Base-by-base conservation (phyloP, 352 stramenopile genomes). In the Globisporangium abappressorium region DNA sequence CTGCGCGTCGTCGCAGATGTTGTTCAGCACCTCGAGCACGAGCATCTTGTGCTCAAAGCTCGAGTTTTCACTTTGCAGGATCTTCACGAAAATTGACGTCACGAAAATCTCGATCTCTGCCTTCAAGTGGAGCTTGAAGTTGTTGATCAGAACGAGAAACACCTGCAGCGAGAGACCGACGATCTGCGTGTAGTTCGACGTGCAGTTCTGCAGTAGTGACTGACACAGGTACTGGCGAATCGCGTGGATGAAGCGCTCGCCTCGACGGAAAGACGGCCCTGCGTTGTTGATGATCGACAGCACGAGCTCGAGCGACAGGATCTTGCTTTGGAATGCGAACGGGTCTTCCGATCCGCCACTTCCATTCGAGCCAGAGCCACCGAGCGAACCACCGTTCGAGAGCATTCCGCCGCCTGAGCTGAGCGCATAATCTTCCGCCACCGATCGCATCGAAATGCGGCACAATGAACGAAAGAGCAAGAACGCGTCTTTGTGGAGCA, bases 71-170 rank as follows among this genome's bases (percentile, higher is more conserved):
- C 92, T 99, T 68, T 99, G 95, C 18, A 99, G 71, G 43, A 99
- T 92, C 0, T 90, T 84, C 15, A 99, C 75, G 78, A 99, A 99
- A 66, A 99, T 98, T 61, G 98, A 99, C 4, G 95, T 97, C 36
- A 99, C 94, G 73, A 99, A 99, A 14, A 99, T 97, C 73, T 99
- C 97, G 70, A 99, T 97, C 78, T 99, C 97, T 28, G 91, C 85
- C 74, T 99, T 99, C 2, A 99, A 79, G 75, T 99, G 91, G 0
- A 80, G 85, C 77, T 98, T 98, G 66, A 98, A 97, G 53, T 96
- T 87, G 43, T 90, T 84, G 67, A 99, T 89, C 49, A 99, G 80
- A 54, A 98, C 76, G 14, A 99, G 78, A 74, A 99, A 99, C 41
- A 99, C 97, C 69, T 98, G 97, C 63, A 99, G 84, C 33, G 92